These are phyloP conservation scores for Eucalyptus leucophloia DNA, from an alignment of 345 rosid genomes.

Conservation along the genomic window DNA sequence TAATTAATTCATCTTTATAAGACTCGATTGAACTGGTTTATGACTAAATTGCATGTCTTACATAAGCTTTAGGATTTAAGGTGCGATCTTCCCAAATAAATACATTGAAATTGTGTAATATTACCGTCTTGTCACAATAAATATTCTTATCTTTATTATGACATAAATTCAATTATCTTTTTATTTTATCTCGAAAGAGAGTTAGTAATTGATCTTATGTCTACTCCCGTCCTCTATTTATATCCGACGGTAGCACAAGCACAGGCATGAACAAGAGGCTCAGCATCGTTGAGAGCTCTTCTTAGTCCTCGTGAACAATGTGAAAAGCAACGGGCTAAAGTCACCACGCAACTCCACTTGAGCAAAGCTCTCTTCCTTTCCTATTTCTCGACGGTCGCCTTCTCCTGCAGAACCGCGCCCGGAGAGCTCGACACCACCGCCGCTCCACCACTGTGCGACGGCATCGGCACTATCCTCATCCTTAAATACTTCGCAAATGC, in stretches of 20 bases:
- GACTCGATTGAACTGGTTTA: not conserved
- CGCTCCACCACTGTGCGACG: not conserved
- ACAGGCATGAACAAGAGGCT: not conserved
- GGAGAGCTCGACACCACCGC: not conserved
- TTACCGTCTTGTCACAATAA: accelerated
- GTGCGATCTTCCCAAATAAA: not conserved
- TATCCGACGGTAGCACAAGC: not conserved
- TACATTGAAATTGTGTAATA: not conserved
- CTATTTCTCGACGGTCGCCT: not conserved
- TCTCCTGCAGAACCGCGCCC: not conserved
- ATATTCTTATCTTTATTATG: not conserved
- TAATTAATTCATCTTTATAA: not conserved
- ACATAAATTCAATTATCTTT: not conserved
- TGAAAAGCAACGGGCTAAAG: not conserved
- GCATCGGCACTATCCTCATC: not conserved
- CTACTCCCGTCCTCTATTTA: not conserved
- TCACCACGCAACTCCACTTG: not conserved
- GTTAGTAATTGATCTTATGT: not conserved
- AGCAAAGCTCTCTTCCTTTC: not conserved
- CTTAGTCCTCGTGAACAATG: not conserved
- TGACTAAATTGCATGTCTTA: not conserved
- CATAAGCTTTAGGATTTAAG: not conserved
- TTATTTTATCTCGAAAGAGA: not conserved
- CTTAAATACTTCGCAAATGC: not conserved
- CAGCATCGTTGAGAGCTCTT: not conserved